phyloP scores from a whole-genome alignment of 208 protist species.

The Naegleria fowleri region DNA sequence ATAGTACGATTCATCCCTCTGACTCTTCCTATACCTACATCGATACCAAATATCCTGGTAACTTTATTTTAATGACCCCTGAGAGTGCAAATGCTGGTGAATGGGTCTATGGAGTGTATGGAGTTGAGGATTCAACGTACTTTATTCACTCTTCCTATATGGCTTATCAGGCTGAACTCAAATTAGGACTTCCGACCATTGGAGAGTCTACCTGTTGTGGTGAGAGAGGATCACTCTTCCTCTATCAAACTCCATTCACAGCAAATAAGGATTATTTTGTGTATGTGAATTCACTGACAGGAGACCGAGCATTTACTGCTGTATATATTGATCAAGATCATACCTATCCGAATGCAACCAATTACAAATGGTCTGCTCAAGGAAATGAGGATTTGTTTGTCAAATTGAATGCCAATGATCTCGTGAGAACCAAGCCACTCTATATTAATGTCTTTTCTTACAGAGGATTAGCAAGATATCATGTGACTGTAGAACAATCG shows the following conservation, averaged over 20 bases:
- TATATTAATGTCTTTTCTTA: background rate
- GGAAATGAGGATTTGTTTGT: background rate
- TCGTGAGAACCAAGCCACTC: background rate
- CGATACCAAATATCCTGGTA: background rate
- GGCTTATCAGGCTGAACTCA: background rate
- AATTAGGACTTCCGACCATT: background rate
- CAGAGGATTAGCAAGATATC: background rate
- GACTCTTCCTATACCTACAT: background rate
- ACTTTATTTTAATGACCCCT: background rate
- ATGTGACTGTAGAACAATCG: background rate
- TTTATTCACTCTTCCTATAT: background rate
- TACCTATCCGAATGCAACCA: background rate
- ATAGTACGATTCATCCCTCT: background rate
- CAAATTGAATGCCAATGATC: background rate
- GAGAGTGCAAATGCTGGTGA: background rate
- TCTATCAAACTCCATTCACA: background rate
- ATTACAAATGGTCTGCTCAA: background rate
- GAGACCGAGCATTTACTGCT: no score
- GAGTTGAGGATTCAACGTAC: background rate
- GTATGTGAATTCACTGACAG: background rate
- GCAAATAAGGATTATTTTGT: background rate
- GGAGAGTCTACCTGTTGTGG: no score
- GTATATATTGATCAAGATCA: background rate
- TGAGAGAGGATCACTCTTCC: background rate
- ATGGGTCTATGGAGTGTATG: background rate